Percentiles rank a stretch among this genome's conserved stretches.
Evolutionary conservation across 805 yeast species (phyloP).

Genomic region (Saccharomycopsis schoenii): DNA sequence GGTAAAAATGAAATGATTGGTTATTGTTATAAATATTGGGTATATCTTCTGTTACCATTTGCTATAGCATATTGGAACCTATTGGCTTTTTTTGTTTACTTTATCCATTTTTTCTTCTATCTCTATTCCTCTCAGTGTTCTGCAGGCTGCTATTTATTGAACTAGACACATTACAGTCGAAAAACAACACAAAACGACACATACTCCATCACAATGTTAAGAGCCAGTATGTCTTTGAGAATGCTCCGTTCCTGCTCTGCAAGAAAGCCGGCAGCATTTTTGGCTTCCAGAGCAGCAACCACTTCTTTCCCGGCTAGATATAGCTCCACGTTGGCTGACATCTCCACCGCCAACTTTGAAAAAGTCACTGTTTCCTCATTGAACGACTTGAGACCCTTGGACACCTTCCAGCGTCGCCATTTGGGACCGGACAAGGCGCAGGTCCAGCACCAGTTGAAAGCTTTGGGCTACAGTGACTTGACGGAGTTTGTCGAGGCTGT

Average conservation of each 20-base stretch:
- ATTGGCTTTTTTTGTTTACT: not conserved
- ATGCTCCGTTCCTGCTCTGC: not conserved
- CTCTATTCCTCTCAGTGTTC: too few relatives aligned
- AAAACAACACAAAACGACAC: too few relatives aligned
- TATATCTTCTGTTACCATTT: not conserved
- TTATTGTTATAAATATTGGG: not conserved
- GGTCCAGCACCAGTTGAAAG: constrained; percentile 53
- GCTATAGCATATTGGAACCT: not conserved
- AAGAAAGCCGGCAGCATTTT: not conserved
- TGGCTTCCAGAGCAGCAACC: not conserved
- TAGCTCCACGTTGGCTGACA: constrained; percentile 29
- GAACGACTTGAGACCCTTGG: constrained; percentile 26
- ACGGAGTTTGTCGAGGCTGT: constrained; percentile 62
- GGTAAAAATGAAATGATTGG: not conserved
- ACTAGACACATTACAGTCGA: too few relatives aligned
- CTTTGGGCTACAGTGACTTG: constrained; percentile 57
- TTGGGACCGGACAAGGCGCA: constrained; percentile 68
- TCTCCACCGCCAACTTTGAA: constrained; percentile 44
- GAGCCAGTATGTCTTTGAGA: not conserved
- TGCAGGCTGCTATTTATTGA: too few relatives aligned
- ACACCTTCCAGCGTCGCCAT: constrained; percentile 85
- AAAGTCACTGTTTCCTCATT: constrained; percentile 35
- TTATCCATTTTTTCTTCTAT: not conserved
- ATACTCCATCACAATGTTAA: not conserved
- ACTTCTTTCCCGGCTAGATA: not conserved